These are phyloP conservation scores for Nothomitra cinnamomea DNA, from an alignment of 2,329 filamentous ascomycete genomes.

Conservation along the genomic window DNA sequence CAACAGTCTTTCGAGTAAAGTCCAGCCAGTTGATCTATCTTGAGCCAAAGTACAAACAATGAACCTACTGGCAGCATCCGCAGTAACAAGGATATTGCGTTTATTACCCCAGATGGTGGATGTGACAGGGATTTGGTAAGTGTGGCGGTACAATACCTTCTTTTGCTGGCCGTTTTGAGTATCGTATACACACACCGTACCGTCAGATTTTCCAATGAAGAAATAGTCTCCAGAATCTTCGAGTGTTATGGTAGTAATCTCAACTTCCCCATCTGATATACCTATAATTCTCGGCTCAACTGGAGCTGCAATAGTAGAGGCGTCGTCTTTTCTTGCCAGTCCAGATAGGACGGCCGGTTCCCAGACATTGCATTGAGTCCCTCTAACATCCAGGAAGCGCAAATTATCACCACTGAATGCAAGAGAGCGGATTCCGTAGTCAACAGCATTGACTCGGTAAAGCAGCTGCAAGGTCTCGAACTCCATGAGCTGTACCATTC, in stretches of 20 bases:
- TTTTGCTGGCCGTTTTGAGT: slow-evolving; percentile 13
- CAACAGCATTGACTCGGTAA: slow-evolving; percentile 15
- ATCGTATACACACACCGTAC: slow-evolving; percentile 19
- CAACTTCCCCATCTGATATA: slow-evolving; percentile 13
- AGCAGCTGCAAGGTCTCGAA: slow-evolving; percentile 17
- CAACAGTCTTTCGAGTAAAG: neutral
- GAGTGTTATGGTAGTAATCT: slow-evolving; percentile 17
- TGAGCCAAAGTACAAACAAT: neutral
- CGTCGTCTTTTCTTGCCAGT: slow-evolving; percentile 15
- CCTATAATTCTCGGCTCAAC: slow-evolving; percentile 12
- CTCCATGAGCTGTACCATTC: slow-evolving; percentile 18
- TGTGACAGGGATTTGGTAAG: slow-evolving; percentile 3
- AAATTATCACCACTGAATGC: slow-evolving; percentile 19
- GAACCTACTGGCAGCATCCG: neutral
- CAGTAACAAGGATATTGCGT: neutral
- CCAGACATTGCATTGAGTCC: slow-evolving; percentile 23
- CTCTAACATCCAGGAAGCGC: slow-evolving; percentile 21
- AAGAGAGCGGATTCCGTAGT: slow-evolving; percentile 18
- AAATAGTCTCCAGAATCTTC: slow-evolving; percentile 14
- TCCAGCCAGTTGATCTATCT: neutral
- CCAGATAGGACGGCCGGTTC: slow-evolving; percentile 11
- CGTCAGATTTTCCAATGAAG: slow-evolving; percentile 23
- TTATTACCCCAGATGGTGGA: neutral
- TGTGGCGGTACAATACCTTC: slow-evolving; percentile 1
- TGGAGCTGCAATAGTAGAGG: slow-evolving; percentile 11